phyloP scores from a whole-genome alignment of 768 basidiomycete genomes.

The Kwoniella sp. region DNA sequence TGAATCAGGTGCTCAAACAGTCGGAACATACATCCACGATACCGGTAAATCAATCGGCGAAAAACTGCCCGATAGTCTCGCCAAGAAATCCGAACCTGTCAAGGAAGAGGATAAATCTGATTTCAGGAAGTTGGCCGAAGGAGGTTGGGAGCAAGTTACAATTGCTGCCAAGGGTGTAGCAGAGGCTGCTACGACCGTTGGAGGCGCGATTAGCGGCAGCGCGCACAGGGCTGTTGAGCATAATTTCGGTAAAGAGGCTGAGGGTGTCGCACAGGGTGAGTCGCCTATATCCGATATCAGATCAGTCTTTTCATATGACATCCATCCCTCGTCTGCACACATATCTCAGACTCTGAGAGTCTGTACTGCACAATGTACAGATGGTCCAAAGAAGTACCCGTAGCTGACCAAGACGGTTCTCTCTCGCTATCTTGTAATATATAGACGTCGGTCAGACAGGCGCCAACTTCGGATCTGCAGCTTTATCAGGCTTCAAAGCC shows the following conservation, averaged over 20 bases:
- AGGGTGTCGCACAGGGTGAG: slow-evolving; percentile 49
- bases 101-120: slow-evolving; percentile 38
- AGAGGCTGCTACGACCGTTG: slow-evolving; percentile 34
- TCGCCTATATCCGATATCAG: not conserved
- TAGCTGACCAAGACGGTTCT: too few species aligned
- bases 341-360: too few species aligned
- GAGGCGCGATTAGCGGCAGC: slow-evolving; percentile 40
- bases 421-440: not conserved
- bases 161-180: slow-evolving; percentile 45
- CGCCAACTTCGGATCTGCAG: slow-evolving; percentile 43
- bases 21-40: slow-evolving; percentile 42
- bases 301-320: too few species aligned
- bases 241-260: slow-evolving; percentile 46
- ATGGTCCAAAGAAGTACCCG: too few species aligned
- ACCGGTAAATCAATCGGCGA: slow-evolving; percentile 37
- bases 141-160: slow-evolving; percentile 42
- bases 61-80: slow-evolving; percentile 37
- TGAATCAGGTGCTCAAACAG: slow-evolving; percentile 25
- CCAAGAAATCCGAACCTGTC: slow-evolving; percentile 26
- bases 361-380: too few species aligned
- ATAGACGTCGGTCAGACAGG: slow-evolving; percentile 47
- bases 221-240: slow-evolving; percentile 49
- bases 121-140: slow-evolving; percentile 34
- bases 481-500: slow-evolving; percentile 30
- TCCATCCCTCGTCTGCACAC: too few species aligned